phyloP scores from a whole-genome alignment of 306 rosid genomes.

The Acacia melanoxylon region DNA sequence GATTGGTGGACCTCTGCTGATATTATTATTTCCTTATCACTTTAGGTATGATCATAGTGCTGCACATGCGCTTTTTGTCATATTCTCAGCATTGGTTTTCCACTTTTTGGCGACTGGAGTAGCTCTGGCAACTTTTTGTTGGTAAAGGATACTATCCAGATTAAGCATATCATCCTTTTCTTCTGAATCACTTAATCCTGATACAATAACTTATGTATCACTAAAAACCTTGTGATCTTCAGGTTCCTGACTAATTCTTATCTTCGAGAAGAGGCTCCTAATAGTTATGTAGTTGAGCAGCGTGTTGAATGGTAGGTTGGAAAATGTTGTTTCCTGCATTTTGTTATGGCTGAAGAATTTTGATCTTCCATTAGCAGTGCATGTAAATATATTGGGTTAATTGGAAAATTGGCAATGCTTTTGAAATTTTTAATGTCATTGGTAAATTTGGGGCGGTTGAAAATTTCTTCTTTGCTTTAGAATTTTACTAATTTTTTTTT shows the following conservation, averaged over 20 bases:
- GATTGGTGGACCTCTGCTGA: constrained; percentile 19
- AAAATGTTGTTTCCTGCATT: constrained; percentile 19
- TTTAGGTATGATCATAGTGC: constrained; percentile 96
- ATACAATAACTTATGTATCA: constrained; percentile 21
- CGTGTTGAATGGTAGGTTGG: constrained; percentile 91
- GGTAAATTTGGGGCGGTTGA: background rate
- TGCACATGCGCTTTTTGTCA: constrained; percentile 82
- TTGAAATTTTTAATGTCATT: constrained; percentile 18
- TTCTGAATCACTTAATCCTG: constrained; percentile 10
- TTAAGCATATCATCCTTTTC: constrained; percentile 13
- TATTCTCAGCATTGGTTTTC: constrained; percentile 79
- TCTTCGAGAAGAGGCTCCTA: constrained; percentile 97
- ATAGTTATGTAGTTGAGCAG: constrained; percentile 98
- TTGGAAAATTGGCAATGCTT: constrained; percentile 18
- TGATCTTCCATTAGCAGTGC: constrained; percentile 24
- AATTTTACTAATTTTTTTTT: constrained; percentile 24
- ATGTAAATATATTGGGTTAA: constrained; percentile 10
- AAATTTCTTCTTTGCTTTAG: constrained; percentile 4
- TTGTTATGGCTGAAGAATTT: constrained; percentile 13
- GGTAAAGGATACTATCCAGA: constrained; percentile 57
- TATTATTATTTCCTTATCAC: constrained; percentile 27
- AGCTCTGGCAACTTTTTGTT: constrained; percentile 85
- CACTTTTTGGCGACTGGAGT: constrained; percentile 82
- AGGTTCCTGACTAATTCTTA: constrained; percentile 93
- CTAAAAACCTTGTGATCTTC: constrained; percentile 28